Conservation (phyloP, 495 filamentous ascomycete species). For the Penicillium lividum region DNA sequence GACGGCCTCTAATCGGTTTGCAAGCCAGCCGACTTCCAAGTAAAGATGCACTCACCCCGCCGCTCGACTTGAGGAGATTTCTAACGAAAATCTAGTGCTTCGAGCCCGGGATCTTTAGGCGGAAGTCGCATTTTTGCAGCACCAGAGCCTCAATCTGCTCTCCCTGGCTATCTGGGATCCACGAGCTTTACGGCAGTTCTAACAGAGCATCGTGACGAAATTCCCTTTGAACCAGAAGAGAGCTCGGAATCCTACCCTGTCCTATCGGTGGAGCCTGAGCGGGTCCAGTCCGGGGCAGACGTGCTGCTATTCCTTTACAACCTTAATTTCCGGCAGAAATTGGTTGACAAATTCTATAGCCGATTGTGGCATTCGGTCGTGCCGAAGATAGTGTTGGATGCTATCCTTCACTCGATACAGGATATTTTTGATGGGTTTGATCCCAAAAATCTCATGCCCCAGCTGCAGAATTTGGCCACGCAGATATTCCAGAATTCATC, state of each 20-base stretch:
- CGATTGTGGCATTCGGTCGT: constrained; percentile 24
- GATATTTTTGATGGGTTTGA: constrained; percentile 30
- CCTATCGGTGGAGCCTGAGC: constrained; percentile 30
- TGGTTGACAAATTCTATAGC: constrained; percentile 32
- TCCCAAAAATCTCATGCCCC: constrained; percentile 24
- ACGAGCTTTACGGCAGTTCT: constrained; percentile 53
- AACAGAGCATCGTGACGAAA: constrained; percentile 39
- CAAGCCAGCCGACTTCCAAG: constrained; percentile 30
- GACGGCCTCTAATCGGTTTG: constrained; percentile 16
- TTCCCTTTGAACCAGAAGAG: constrained; percentile 40
- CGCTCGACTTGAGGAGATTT: background rate
- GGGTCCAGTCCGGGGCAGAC: constrained; percentile 42
- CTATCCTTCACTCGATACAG: constrained; percentile 31
- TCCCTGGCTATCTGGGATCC: constrained; percentile 50
- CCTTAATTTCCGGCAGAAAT: constrained; percentile 21
- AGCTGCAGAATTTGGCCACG: constrained; percentile 31
- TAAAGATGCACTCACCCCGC: constrained; percentile 12
- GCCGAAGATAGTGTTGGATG: constrained; percentile 27
- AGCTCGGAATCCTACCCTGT: constrained; percentile 30
- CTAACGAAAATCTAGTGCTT: constrained; percentile 18
- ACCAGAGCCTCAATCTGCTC: constrained; percentile 28
- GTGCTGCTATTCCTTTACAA: constrained; percentile 46
- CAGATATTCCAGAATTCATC: constrained; percentile 40
- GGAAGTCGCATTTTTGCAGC: constrained; percentile 25
- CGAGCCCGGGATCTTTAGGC: constrained; percentile 31